phyloP scores from a whole-genome alignment of 1,284 basidiomycete species.

The Leccinum pseudoinsigne region DNA sequence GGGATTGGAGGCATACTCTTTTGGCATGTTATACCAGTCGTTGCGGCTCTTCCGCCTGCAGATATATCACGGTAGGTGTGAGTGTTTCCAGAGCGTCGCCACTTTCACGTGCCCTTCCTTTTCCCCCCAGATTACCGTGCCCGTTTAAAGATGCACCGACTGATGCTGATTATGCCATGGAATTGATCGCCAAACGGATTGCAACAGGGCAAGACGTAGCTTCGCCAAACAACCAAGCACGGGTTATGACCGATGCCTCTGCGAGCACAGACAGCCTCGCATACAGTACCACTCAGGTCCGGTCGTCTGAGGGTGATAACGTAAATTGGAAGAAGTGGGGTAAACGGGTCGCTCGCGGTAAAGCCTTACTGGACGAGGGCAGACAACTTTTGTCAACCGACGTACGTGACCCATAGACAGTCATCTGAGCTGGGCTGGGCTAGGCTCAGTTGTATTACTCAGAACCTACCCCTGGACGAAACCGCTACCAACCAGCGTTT shows the following conservation, averaged over 20 bases:
- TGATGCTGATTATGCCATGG: conserved; percentile 68
- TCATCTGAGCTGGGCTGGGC: neutral
- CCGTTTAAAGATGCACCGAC: conserved; percentile 56
- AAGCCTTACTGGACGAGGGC: conserved; percentile 42
- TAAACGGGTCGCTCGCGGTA: conserved; percentile 45
- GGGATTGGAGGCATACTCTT: conserved; percentile 51
- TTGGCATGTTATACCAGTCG: conserved; percentile 64
- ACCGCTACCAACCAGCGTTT: neutral
- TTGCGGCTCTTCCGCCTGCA: conserved; percentile 47
- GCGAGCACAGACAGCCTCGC: conserved; percentile 10
- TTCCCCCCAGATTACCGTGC: conserved; percentile 42
- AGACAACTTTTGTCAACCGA: conserved; percentile 40
- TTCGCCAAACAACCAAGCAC: conserved; percentile 13
- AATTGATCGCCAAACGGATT: conserved; percentile 60
- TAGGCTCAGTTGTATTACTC: conserved; percentile 8
- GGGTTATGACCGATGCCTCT: conserved; percentile 9
- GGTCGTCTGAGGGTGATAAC: conserved; percentile 9
- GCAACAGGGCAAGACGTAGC: conserved; percentile 48
- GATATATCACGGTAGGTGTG: conserved; percentile 46
- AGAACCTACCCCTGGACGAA: conserved; percentile 5
- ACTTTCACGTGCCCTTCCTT: conserved; percentile 9
- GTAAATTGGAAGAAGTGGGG: conserved; percentile 60
- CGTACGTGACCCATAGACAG: conserved; percentile 29
- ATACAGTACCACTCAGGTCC: conserved; percentile 8
- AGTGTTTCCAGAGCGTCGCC: neutral